These are phyloP conservation scores for Babesia bigemina DNA, from an alignment of 169 alveolate genomes.

Conservation along the genomic window DNA sequence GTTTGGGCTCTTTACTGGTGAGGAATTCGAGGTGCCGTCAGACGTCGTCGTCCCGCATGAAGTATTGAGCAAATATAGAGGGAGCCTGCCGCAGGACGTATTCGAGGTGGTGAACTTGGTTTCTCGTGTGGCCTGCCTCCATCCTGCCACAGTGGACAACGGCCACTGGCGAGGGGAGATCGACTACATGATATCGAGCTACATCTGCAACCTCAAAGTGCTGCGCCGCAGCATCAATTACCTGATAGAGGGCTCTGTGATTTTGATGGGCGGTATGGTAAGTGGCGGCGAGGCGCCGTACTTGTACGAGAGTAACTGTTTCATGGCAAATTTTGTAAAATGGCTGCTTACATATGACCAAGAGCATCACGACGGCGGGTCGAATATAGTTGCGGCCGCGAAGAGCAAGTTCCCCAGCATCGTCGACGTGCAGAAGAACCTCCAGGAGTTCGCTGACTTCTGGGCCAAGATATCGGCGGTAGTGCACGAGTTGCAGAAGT, in stretches of 20 bases:
- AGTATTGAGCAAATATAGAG: constrained; percentile 32
- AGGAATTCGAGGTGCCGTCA: constrained; percentile 68
- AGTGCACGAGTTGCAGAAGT: constrained; percentile 34
- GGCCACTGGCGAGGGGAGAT: constrained; percentile 53
- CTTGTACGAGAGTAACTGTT: constrained; percentile 31
- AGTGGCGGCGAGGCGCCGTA: constrained; percentile 45
- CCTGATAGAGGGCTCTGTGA: constrained; percentile 62
- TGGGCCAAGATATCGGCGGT: constrained; percentile 42
- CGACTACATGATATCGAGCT: constrained; percentile 72
- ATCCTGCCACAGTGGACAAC: constrained; percentile 34
- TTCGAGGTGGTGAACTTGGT: constrained; percentile 45
- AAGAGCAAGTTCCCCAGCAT: constrained; percentile 54
- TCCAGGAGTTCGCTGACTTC: constrained; percentile 37
- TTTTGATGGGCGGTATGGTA: constrained; percentile 61
- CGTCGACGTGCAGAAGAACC: constrained; percentile 32
- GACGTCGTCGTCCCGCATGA: constrained; percentile 68
- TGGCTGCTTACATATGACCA: constrained; percentile 20
- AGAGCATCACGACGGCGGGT: constrained; percentile 2
- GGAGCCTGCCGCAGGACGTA: constrained; percentile 15
- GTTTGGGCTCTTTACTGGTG: constrained; percentile 74
- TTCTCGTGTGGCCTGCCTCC: constrained; percentile 70
- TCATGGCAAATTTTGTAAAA: constrained; percentile 49
- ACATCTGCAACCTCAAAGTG: constrained; percentile 70
- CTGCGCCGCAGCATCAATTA: constrained; percentile 69
- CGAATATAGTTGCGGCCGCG: constrained; percentile 12